Base-by-base conservation (phyloP, 306 rosid genomes). In the Quercus parvula region DNA sequence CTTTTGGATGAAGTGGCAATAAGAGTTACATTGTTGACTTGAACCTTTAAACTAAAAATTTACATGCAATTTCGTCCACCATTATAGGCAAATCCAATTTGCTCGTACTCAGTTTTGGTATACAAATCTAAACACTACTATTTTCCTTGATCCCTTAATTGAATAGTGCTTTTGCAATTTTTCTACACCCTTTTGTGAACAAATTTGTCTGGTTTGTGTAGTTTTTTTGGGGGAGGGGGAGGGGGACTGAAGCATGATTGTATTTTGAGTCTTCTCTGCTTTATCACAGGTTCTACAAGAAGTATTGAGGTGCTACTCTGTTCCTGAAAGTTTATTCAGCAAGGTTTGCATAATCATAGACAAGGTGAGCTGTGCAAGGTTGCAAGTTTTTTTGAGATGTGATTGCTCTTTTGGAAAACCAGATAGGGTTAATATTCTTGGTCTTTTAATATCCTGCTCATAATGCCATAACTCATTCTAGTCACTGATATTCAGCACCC, bases 341-440 rank as follows among this genome's bases (percentile, higher is more conserved):
- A 95, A 90, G 82, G 94, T 92, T 81, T 95, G 97, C 92, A 77
- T 92, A 90, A 95, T 92, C 75, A 95, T 95, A 78, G 97, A 95
- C 88, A 95, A 95, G 87, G 99, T 95, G 82, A 86, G 96, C 85
- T 73, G 17, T 73, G 56, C 77, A 61, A 59, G 20, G 51, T 73
- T 70, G 58, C 79, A 75, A 75, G 81, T 63, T 59, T 46, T 54
- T 76, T 77, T 75, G 44, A 13, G 64, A 30, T 63, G 51, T 2
- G 27, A 19, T 7, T 35, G 51, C 24, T 35, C 15, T 6, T 66
- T 66, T 31, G 25, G 20, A 66, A 66, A 31, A 7, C 64, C 18
- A 31, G 19, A 31, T 5, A 10, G 4, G 5, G 51, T 31, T 31
- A 18, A 12, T 66, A 19, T 66, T 17, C 49, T 66, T 22, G 4